phyloP scores from a whole-genome alignment of 129 eudicot species.

The Helianthus tuberosus region DNA sequence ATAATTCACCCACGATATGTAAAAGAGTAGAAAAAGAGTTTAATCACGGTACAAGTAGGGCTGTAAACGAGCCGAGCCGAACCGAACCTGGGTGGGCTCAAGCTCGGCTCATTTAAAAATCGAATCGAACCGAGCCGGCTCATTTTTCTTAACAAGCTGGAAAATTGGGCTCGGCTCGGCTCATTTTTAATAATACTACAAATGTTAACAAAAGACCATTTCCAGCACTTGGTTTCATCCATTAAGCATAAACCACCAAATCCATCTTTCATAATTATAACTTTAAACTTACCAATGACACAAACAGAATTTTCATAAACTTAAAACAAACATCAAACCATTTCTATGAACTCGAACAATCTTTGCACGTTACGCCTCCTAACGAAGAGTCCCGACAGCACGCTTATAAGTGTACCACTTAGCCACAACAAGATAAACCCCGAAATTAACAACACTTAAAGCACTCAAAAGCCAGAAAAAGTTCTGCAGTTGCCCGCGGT shows the following conservation, averaged over 20 bases:
- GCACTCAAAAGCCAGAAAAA: slow-evolving; percentile 73
- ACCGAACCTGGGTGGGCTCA: no score
- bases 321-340: slow-evolving; percentile 16
- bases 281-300: not conserved
- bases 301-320: slow-evolving; percentile 12
- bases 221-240: not conserved
- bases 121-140: no score
- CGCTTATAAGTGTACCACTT: slow-evolving; percentile 61
- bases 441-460: slow-evolving; percentile 60
- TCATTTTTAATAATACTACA: no score
- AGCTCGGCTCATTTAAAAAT: no score
- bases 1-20: no score
- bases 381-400: slow-evolving; percentile 51
- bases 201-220: no score
- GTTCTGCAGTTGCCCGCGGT: slow-evolving; percentile 58
- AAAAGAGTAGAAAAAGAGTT: no score
- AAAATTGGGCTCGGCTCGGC: no score
- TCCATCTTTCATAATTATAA: not conserved
- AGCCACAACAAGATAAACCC: slow-evolving; percentile 51
- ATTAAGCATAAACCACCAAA: not conserved
- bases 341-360: not conserved
- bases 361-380: not conserved
- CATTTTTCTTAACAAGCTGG: no score
- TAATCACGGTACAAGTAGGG: no score
- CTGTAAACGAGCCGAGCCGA: no score